Percentiles rank a stretch among this genome's conserved stretches.
phyloP scores from a whole-genome alignment of 2,329 filamentous ascomycete genomes.

The Botrytis porri region DNA sequence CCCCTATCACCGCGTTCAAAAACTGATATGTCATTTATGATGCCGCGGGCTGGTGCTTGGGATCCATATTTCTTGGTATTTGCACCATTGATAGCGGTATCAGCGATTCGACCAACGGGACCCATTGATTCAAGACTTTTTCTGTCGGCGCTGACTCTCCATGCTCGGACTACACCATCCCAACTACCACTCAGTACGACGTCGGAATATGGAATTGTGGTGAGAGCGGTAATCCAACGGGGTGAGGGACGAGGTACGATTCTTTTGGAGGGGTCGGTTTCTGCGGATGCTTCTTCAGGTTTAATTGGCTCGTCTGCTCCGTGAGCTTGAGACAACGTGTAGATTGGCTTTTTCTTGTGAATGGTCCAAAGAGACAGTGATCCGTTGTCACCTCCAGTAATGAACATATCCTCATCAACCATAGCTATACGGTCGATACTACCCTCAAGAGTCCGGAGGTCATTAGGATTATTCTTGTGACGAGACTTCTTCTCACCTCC shows the following conservation, averaged over 20 bases:
- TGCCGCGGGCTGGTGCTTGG: constrained; percentile 48
- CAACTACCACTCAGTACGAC: constrained; percentile 89
- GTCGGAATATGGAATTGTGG: constrained; percentile 85
- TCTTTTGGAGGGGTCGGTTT: constrained; percentile 58
- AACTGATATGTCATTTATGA: constrained; percentile 85
- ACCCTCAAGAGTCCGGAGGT: constrained; percentile 59
- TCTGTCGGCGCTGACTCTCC: constrained; percentile 83
- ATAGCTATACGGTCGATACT: constrained; percentile 91
- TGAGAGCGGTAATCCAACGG: constrained; percentile 85
- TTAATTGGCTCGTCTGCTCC: constrained; percentile 73
- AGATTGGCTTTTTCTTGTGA: constrained; percentile 91
- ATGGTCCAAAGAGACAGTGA: constrained; percentile 82
- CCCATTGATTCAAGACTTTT: constrained; percentile 71
- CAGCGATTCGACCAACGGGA: constrained; percentile 48
- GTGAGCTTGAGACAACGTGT: constrained; percentile 76
- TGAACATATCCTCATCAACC: constrained; percentile 82
- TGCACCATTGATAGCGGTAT: background rate
- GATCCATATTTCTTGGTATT: background rate
- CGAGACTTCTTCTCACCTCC: constrained; percentile 56
- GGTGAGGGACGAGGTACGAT: constrained; percentile 64
- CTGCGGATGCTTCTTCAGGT: constrained; percentile 70
- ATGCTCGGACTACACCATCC: constrained; percentile 84
- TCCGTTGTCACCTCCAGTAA: constrained; percentile 92
- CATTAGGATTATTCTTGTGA: constrained; percentile 35
- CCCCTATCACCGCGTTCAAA: constrained; percentile 81